Conservation (phyloP, 2,329 filamentous ascomycete genomes). For the Aspergillus bombycis region DNA sequence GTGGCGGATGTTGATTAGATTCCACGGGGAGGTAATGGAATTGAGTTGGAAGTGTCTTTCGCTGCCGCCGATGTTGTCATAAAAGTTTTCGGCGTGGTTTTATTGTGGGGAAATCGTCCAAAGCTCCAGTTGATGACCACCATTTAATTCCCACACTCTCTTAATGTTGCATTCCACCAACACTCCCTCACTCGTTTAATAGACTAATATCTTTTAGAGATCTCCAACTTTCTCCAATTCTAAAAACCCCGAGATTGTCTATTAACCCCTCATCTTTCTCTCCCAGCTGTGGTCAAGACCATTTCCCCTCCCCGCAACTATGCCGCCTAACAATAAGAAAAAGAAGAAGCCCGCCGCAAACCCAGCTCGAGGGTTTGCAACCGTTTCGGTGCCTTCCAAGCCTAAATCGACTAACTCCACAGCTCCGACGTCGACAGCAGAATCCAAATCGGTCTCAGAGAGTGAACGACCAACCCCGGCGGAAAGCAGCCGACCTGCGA, state of each 20-base stretch:
- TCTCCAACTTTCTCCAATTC: not conserved
- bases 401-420: slow-evolving; percentile 57
- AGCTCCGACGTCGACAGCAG: slow-evolving; percentile 30
- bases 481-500: slow-evolving; percentile 20
- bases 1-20: slow-evolving; percentile 2
- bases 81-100: slow-evolving; percentile 39
- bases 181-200: not conserved
- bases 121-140: not conserved
- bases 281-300: not conserved
- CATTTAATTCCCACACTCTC: not conserved
- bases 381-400: slow-evolving; percentile 87
- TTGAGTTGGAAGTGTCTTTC: slow-evolving; percentile 28
- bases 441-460: slow-evolving; percentile 35
- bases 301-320: slow-evolving; percentile 36
- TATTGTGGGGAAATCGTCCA: slow-evolving; percentile 24
- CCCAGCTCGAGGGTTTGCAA: slow-evolving; percentile 89
- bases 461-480: slow-evolving; percentile 31
- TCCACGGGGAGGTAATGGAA: slow-evolving; percentile 11
- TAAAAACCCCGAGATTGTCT: not conserved
- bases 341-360: slow-evolving; percentile 91
- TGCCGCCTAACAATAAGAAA: slow-evolving; percentile 77
- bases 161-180: not conserved
- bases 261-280: not conserved
- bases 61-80: slow-evolving; percentile 40
- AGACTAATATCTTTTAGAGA: not conserved